These are phyloP conservation scores for Entomortierella parvispora DNA, from an alignment of 192 early-diverging fungal species.

Conservation along the genomic window DNA sequence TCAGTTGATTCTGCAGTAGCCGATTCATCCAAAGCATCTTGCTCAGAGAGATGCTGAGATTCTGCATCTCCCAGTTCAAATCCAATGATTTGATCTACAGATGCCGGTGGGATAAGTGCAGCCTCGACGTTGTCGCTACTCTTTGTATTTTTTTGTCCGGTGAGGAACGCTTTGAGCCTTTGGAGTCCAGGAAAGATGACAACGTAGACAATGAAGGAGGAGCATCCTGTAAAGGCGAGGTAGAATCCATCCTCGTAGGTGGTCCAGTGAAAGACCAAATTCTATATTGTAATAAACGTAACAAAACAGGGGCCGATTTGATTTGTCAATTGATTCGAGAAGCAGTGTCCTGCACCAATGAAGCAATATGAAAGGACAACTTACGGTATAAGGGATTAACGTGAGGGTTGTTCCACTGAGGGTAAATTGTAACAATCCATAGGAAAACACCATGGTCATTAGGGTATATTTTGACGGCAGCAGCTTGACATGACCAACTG, in stretches of 20 bases:
- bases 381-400: conserved; percentile 41
- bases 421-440: conserved; percentile 18
- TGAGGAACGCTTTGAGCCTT: conserved; percentile 6
- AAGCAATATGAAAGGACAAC: neutral
- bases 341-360: too few species aligned
- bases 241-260: conserved; percentile 5
- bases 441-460: conserved; percentile 12
- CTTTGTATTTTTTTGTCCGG: neutral
- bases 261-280: conserved; percentile 29
- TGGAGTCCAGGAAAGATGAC: conserved; percentile 29
- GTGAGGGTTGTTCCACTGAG: conserved; percentile 3
- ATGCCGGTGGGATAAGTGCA: too few species aligned
- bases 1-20: neutral
- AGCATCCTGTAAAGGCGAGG: conserved; percentile 3
- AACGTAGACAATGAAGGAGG: conserved; percentile 25
- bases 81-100: neutral
- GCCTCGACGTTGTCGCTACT: neutral
- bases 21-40: conserved; percentile 1
- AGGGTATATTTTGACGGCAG: conserved; percentile 24
- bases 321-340: too few species aligned
- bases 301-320: neutral
- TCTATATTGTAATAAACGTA: conserved; percentile 3
- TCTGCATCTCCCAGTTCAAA: neutral
- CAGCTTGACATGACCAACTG: conserved; percentile 12
- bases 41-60: neutral